Evolutionary conservation across 805 yeast genomes (phyloP).

Genomic region (Myxozyma udenii): DNA sequence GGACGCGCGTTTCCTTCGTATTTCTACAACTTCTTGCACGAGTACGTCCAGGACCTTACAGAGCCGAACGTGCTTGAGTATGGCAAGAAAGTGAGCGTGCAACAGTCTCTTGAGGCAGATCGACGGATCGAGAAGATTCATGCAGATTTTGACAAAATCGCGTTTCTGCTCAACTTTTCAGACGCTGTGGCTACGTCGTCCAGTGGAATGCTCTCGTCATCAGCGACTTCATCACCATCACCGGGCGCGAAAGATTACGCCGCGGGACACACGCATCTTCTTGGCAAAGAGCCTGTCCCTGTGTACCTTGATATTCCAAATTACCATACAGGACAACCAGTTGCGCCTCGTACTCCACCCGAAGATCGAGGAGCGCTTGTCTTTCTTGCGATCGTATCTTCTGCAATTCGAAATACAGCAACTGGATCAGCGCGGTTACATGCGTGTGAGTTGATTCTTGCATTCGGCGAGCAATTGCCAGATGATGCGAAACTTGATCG

Average conservation of each 20-base stretch:
- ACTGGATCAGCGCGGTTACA: conserved; percentile 58
- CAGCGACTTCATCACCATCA: background rate
- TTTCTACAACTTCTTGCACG: conserved; percentile 53
- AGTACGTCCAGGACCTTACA: conserved; percentile 54
- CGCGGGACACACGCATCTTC: background rate
- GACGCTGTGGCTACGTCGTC: background rate
- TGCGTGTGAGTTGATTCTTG: conserved; percentile 73
- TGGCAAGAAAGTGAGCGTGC: conserved; percentile 27
- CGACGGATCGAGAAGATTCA: conserved; percentile 59
- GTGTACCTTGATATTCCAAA: conserved; percentile 30
- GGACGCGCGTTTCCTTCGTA: conserved; percentile 29
- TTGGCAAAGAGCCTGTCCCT: conserved; percentile 26
- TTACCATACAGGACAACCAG: conserved; percentile 17
- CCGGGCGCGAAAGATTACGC: background rate
- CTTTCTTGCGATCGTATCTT: conserved; percentile 54
- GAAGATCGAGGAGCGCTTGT: conserved; percentile 50
- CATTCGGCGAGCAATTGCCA: conserved; percentile 67
- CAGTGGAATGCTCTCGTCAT: background rate
- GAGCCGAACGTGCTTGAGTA: conserved; percentile 22
- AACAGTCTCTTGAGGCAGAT: conserved; percentile 47
- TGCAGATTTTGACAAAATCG: conserved; percentile 53
- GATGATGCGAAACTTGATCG: conserved; percentile 87
- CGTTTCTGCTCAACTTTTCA: conserved; percentile 43
- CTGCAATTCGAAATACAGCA: conserved; percentile 59
- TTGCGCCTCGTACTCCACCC: conserved; percentile 12